Evolutionary conservation across 2,329 filamentous ascomycete genomes (phyloP).

Genomic region (Dothideomycetes sp.): DNA sequence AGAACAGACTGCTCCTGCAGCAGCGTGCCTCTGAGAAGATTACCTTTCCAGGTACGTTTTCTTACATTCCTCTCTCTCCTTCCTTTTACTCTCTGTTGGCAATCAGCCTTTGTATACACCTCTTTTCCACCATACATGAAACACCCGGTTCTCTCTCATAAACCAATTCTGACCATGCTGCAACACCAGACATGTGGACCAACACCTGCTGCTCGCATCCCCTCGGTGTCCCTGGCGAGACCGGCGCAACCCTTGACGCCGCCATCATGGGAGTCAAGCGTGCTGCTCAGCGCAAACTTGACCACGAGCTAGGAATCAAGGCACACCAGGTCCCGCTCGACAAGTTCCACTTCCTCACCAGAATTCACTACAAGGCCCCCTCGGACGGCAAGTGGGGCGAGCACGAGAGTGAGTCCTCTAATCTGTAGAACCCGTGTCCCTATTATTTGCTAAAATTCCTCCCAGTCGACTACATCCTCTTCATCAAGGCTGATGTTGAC

Average conservation of each 20-base stretch:
- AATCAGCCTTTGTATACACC: no score
- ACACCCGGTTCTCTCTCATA: no score
- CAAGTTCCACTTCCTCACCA: slow-evolving; percentile 83
- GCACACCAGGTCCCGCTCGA: slow-evolving; percentile 79
- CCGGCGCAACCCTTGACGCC: slow-evolving; percentile 67
- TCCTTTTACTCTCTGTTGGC: no score
- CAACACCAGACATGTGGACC: slow-evolving; percentile 79
- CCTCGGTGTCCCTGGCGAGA: slow-evolving; percentile 82
- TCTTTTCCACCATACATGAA: no score
- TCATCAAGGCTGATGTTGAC: slow-evolving; percentile 90
- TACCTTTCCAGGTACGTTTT: slow-evolving; percentile 68
- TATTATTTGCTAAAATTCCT: no score
- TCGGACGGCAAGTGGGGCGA: slow-evolving; percentile 98
- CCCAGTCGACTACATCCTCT: slow-evolving; percentile 93
- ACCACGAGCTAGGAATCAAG: slow-evolving; percentile 91
- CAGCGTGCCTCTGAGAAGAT: slow-evolving; percentile 96
- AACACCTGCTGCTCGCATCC: slow-evolving; percentile 99
- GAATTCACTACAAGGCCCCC: slow-evolving; percentile 96
- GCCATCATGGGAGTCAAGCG: slow-evolving; percentile 79
- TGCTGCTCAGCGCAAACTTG: slow-evolving; percentile 83
- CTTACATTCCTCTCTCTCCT: no score
- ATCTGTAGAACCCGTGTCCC: no score
- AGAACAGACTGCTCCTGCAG: slow-evolving; percentile 87
- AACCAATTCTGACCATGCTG: neutral
- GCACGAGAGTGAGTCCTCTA: slow-evolving; percentile 69